phyloP scores from a whole-genome alignment of 495 filamentous ascomycete genomes.

The Aspergillus asperescens region DNA sequence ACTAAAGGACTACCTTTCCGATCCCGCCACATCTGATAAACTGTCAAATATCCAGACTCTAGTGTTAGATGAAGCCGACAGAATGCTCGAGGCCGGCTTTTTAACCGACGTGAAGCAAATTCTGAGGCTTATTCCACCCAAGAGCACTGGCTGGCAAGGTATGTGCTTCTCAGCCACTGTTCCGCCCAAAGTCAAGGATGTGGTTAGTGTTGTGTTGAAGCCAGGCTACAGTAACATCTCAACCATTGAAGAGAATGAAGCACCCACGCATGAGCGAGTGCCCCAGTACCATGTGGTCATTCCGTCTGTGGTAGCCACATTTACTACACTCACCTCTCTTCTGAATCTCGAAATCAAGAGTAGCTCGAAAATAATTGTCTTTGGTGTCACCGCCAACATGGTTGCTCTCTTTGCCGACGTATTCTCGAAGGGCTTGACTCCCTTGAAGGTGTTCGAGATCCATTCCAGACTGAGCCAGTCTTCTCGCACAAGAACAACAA shows the following conservation, averaged over 20 bases:
- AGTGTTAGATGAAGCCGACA: conserved; percentile 64
- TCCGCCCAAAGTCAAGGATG: conserved; percentile 56
- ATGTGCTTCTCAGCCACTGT: conserved; percentile 73
- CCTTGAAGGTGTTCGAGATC: conserved; percentile 49
- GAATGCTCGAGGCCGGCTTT: conserved; percentile 60
- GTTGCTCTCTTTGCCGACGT: conserved; percentile 51
- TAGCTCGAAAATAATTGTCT: conserved; percentile 62
- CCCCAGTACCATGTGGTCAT: conserved; percentile 55
- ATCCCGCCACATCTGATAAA: conserved; percentile 35
- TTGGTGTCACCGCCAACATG: conserved; percentile 60
- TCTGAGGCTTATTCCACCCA: conserved; percentile 46
- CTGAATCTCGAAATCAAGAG: conserved; percentile 40
- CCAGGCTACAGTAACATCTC: conserved; percentile 55
- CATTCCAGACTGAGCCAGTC: conserved; percentile 57
- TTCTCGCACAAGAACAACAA: conserved; percentile 52
- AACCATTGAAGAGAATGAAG: conserved; percentile 55
- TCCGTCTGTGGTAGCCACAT: conserved; percentile 48
- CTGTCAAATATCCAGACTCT: conserved; percentile 52
- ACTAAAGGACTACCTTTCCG: conserved; percentile 55
- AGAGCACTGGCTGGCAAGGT: conserved; percentile 54
- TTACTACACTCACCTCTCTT: conserved; percentile 46
- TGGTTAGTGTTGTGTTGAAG: conserved; percentile 52
- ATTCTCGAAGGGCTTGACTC: conserved; percentile 40
- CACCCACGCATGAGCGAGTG: conserved; percentile 56
- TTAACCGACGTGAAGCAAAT: not conserved